Conservation (phyloP, 257 asterid species). For the Echites panduratus region DNA sequence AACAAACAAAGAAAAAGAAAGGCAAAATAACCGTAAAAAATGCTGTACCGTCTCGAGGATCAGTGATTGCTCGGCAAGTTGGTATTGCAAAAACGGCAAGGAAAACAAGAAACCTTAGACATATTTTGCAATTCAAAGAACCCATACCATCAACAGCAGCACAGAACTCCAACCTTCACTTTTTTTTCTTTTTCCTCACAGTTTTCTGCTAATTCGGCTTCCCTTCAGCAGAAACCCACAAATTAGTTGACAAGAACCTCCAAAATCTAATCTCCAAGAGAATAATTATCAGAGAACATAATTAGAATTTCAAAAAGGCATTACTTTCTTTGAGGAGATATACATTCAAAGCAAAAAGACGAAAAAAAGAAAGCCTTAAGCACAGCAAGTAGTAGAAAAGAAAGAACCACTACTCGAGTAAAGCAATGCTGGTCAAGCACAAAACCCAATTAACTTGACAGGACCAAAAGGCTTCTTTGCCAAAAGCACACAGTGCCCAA, state of each 20-base stretch:
- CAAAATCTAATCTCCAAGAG: slow-evolving; percentile 22
- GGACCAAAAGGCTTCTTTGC: slow-evolving; percentile 36
- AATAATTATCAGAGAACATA: slow-evolving; percentile 3
- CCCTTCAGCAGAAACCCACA: slow-evolving; percentile 15
- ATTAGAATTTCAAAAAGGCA: slow-evolving; percentile 13
- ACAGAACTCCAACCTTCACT: slow-evolving; percentile 3
- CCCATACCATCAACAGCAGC: slow-evolving; percentile 34
- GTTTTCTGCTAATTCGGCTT: slow-evolving; percentile 9
- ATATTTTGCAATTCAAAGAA: slow-evolving; percentile 30
- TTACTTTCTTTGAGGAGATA: background rate
- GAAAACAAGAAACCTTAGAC: slow-evolving; percentile 33
- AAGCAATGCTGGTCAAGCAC: slow-evolving; percentile 45
- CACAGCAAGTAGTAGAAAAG: background rate
- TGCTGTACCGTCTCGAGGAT: slow-evolving; percentile 73
- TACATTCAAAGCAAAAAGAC: background rate
- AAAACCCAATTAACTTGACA: slow-evolving; percentile 30
- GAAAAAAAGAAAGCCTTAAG: slow-evolving; percentile 8
- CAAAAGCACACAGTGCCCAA: slow-evolving; percentile 29
- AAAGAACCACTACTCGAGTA: slow-evolving; percentile 16
- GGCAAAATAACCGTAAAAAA: background rate
- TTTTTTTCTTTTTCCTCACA: slow-evolving; percentile 9
- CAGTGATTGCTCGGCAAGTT: slow-evolving; percentile 52
- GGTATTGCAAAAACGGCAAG: slow-evolving; percentile 33
- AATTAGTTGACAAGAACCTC: slow-evolving; percentile 15
- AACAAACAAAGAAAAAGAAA: background rate